phyloP scores from a whole-genome alignment of 2,329 filamentous ascomycete genomes.

The Sporothrix euskadiensis region DNA sequence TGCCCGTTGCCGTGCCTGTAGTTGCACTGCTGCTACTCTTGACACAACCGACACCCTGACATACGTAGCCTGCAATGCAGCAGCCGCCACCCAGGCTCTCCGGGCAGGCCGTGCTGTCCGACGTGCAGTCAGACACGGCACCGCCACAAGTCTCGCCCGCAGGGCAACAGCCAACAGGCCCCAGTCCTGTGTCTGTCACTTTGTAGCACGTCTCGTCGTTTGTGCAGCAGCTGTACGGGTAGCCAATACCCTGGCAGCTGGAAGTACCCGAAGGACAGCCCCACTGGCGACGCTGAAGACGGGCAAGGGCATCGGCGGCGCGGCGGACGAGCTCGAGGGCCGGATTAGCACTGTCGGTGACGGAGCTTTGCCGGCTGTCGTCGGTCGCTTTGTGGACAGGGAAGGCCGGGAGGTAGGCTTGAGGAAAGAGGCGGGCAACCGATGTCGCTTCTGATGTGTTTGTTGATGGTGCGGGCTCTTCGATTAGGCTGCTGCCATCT shows the following conservation, averaged over 20 bases:
- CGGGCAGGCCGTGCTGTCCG: slow-evolving; percentile 65
- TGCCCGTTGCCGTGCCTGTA: slow-evolving; percentile 30
- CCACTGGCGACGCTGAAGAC: slow-evolving; percentile 60
- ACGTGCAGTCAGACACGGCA: slow-evolving; percentile 60
- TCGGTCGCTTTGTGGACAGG: slow-evolving; percentile 46
- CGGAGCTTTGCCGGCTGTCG: slow-evolving; percentile 30
- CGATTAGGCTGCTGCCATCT: too few species aligned
- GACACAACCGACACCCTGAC: slow-evolving; percentile 67
- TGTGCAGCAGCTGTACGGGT: slow-evolving; percentile 71
- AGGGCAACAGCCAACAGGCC: slow-evolving; percentile 75
- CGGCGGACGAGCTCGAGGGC: slow-evolving; percentile 44
- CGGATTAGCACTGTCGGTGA: slow-evolving; percentile 24
- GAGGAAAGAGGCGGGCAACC: background rate
- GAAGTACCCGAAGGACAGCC: slow-evolving; percentile 66
- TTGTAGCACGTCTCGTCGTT: slow-evolving; percentile 65
- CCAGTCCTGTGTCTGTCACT: slow-evolving; percentile 62
- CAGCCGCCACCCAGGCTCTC: slow-evolving; percentile 70
- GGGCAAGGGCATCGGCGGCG: slow-evolving; percentile 49
- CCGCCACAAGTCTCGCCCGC: slow-evolving; percentile 64
- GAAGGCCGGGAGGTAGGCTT: slow-evolving; percentile 52
- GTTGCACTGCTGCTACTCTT: slow-evolving; percentile 36
- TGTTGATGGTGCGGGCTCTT: slow-evolving; percentile 28
- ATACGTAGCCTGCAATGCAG: slow-evolving; percentile 71
- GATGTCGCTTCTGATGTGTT: slow-evolving; percentile 41
- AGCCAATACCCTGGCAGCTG: slow-evolving; percentile 63